Evolutionary conservation across 1,139 yeast genomes (phyloP), one percentile per base, ranked within the genome.

Genomic region (Suhomyces choctaworum): DNA sequence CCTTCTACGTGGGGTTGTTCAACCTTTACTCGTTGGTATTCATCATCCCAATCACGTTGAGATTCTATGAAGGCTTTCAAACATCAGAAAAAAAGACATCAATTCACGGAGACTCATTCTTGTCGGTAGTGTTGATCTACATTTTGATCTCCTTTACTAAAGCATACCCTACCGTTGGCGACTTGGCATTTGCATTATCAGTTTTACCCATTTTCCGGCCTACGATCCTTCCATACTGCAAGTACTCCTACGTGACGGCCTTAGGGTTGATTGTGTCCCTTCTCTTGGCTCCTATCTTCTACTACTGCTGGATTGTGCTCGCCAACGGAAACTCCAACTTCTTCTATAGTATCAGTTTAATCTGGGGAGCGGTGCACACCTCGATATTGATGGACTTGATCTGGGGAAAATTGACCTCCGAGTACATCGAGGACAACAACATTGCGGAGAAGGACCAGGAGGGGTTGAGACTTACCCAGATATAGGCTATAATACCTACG

Each of bases 291-390:
- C 97, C 97, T 0, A 82, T 89, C 8, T 92, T 92, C 58, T 89
- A 89, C 65, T 89, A 88, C 57, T 75, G 94, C 45, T 92, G 99
- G 99, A 87, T 92, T 47, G 86, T 84, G 36, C 71, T 88, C 41
- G 97, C 97, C 10, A 88, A 94, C 20, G 99, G 97, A 16, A 92
- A 92, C 63, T 82, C 97, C 42, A 92, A 92, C 62, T 92, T 92
- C 67, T 92, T 89, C 66, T 92, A 90, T 65, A 96, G 97, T 34
- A 85, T 92, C 49, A 88, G 94, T 15, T 71, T 92, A 44, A 85
- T 84, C 3, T 85, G 90, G 64, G 82, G 88, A 0, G 66, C 80
- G 11, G 87, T 89, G 3, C 74, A 89, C 50, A 79, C 81, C 1
- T 61, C 87, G 22, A 67, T 87, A 3, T 52, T 89, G 21, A 73